These are phyloP conservation scores for Phycomyces blakesleeanus DNA, from an alignment of 192 early-diverging fungal species.

Conservation along the genomic window DNA sequence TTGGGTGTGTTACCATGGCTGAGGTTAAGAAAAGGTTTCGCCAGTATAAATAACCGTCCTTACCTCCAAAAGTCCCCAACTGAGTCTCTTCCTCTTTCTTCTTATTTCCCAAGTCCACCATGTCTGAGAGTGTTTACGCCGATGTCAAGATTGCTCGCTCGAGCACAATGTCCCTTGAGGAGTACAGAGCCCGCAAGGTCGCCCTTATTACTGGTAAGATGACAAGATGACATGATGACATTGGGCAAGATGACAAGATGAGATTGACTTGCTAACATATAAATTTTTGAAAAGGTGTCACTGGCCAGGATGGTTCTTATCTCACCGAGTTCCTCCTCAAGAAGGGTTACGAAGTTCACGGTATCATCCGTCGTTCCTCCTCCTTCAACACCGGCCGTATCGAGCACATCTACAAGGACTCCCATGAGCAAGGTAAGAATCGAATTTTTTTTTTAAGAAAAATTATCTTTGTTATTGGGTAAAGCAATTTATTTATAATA, in stretches of 20 bases:
- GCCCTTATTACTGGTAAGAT: slow-evolving; percentile 57
- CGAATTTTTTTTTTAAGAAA: no score
- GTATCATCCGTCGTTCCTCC: slow-evolving; percentile 76
- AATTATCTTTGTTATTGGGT: no score
- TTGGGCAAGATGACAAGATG: not conserved
- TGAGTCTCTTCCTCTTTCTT: slow-evolving; percentile 17
- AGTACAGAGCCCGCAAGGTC: slow-evolving; percentile 57
- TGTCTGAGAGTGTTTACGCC: slow-evolving; percentile 35
- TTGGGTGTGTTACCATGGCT: no score
- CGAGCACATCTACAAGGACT: slow-evolving; percentile 73
- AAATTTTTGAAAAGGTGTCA: no score
- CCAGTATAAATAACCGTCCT: no score
- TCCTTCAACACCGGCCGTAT: slow-evolving; percentile 85
- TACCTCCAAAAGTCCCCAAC: no score
- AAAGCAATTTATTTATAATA: no score
- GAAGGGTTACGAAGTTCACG: slow-evolving; percentile 78
- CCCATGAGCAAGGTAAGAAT: slow-evolving; percentile 53
- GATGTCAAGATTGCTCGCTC: slow-evolving; percentile 13
- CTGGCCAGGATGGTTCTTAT: slow-evolving; percentile 80
- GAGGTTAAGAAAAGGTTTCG: no score
- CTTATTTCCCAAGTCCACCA: slow-evolving; percentile 21
- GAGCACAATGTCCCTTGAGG: slow-evolving; percentile 36
- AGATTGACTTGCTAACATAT: not conserved
- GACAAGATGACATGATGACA: not conserved
- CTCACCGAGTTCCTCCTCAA: slow-evolving; percentile 66